Evolutionary conservation across 176 grass and related monocot species (phyloP).

Genomic region (Triticum turgidum): DNA sequence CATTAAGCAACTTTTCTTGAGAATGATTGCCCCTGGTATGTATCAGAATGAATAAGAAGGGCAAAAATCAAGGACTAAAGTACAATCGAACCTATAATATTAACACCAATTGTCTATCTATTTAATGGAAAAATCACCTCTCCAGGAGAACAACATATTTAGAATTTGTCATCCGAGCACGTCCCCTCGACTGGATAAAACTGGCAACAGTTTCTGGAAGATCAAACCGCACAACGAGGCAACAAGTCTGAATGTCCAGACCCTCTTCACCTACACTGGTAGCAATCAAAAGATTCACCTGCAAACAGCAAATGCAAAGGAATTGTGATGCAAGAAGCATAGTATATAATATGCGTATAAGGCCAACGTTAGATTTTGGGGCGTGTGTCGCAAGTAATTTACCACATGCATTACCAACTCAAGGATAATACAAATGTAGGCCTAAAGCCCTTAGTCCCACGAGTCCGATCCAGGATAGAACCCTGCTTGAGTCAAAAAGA

Average conservation of each 20-base stretch:
- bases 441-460: conserved; percentile 8
- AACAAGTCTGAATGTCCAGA: conserved; percentile 95
- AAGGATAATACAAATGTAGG: background rate
- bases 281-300: conserved; percentile 96
- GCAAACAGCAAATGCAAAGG: conserved; percentile 22
- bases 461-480: conserved; percentile 6
- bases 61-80: conserved; percentile 16
- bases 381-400: conserved; percentile 7
- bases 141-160: conserved; percentile 85
- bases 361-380: background rate
- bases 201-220: conserved; percentile 92
- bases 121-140: conserved; percentile 45
- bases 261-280: conserved; percentile 98
- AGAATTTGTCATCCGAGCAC: conserved; percentile 84
- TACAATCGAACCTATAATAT: conserved; percentile 15
- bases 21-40: conserved; percentile 69
- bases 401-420: background rate
- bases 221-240: conserved; percentile 95
- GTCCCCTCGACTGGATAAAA: conserved; percentile 91
- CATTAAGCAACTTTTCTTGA: conserved; percentile 71
- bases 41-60: conserved; percentile 22
- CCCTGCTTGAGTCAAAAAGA: conserved; percentile 9
- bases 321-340: conserved; percentile 36
- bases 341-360: conserved; percentile 23
- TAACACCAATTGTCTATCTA: background rate